Evolutionary conservation across 2,329 filamentous ascomycete genomes (phyloP), one percentile per base, ranked within the genome.

Genomic region (Colletotrichum trifolii): DNA sequence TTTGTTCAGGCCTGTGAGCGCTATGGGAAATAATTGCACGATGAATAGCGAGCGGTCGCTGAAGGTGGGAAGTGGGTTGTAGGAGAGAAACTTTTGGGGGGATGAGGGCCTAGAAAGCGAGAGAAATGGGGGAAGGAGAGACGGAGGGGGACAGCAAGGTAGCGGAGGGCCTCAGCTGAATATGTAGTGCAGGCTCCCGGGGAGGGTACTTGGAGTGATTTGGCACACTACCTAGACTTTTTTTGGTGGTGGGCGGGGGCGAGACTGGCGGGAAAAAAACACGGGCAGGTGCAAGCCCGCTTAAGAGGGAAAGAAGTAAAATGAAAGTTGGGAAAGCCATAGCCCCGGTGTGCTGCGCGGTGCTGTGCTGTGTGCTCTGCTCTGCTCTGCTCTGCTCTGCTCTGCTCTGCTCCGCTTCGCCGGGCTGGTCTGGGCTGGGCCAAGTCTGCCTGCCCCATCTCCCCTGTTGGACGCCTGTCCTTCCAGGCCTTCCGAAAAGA

Each of bases 251-350:
- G 60, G 54, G 47, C 73, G 70, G 69, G 69, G 58, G 69, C 69
- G 71, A n/a, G 9, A 11, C 13, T 10, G 43, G 25, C 17, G 43
- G 68, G 59, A 73, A 72, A 72, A 67, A 71, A 69, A 72, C 60
- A 68, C 70, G 62, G 68, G 73, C 68, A 72, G 73, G 75, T 73
- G 75, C 75, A 74, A 64, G 75, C 67, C 35, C 50, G 45, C 45
- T 25, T 25, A 25, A 25, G 25, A 25, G 25, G 25, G 25, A 25
- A 25, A 25, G 25, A 25, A 25, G 25, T 25, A 55, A 40, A 55
- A 46, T 54, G 55, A 65, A 61, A 58, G 42, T 50, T 55, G 36
- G 34, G 53, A 49, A 53, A 12, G 33, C 34, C 13, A 39, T 45
- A 45, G 34, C 10, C 46, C 38, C n/a, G 39, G 52, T 25, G 25